Base-by-base conservation (phyloP, 2,329 filamentous ascomycete species). In the Fusarium transvaalense region DNA sequence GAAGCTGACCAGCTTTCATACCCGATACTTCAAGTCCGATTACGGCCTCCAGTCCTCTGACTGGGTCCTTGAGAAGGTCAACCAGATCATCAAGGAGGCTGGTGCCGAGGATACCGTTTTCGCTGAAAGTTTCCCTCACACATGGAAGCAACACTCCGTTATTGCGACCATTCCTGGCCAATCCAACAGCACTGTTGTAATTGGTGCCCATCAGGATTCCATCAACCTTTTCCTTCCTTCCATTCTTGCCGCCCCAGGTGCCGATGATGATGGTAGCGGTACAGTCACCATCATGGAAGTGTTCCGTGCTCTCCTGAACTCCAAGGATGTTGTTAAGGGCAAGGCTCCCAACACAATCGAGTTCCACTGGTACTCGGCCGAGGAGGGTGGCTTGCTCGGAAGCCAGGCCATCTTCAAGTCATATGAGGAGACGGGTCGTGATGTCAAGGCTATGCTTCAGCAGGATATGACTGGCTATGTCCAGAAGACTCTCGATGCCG, bases 391-490 rank as follows among this genome's bases (percentile, higher is more conserved):
- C 34, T 84, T 97, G 45, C 86, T 97, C 5, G 94, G 94, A 61
- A 95, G 91, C 74, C 94, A 97, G 78, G 94, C 92, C 56, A 92
- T 98, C 78, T 98, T 97, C 83, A 85, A 87, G 51, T 82, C 87
- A 10, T 98, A 98, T 76, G 90, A 92, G 79, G 88, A 90, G 77
- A 80, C 87, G 23, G 85, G 86, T 32, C 87, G 90, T 27, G 89
- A 95, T 69, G 86, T 98, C 78, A 97, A 95, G 82, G 95, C 95
- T 34, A 98, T 98, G 96, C 87, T 98, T 56, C 95, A 98, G 82
- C 95, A 98, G 81, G 95, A 98, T 80, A 98, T 98, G 95, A 97
- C 93, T 2, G 95, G 95, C 19, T 97, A 91, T 77, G 87, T 94
- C 7, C 89, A 94, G 77, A 90, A 90, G 74, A 97, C 94, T 0